Evolutionary conservation across 352 stramenopile species (phyloP).

Genomic region (Phytophthora nicotianae): DNA sequence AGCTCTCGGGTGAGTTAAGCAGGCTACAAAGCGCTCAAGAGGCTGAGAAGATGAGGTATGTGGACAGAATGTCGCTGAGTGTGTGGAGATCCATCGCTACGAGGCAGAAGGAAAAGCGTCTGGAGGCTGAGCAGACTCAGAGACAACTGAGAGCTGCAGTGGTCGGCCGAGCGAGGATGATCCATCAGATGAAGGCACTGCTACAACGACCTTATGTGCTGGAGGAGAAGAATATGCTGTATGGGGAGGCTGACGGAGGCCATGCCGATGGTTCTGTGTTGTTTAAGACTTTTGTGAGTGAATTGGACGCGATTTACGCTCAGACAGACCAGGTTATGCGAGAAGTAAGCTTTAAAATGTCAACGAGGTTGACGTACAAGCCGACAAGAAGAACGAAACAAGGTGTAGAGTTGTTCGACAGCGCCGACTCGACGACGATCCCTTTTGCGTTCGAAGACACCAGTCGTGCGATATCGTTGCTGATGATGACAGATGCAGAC

Average conservation of each 20-base stretch:
- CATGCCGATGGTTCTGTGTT: background rate
- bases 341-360: background rate
- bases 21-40: background rate
- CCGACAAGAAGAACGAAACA: background rate
- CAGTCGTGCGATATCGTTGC: slow-evolving; percentile 11
- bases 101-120: slow-evolving; percentile 3
- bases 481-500: slow-evolving; percentile 18
- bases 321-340: slow-evolving; percentile 1
- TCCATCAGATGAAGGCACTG: slow-evolving; percentile 3
- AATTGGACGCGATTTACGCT: slow-evolving; percentile 5
- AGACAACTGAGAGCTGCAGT: background rate
- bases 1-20: slow-evolving; percentile 6
- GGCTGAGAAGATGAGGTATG: background rate
- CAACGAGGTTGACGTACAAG: slow-evolving; percentile 2
- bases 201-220: background rate
- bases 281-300: background rate
- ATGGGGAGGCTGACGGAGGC: background rate
- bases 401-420: slow-evolving; percentile 15
- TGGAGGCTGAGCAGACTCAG: slow-evolving; percentile 5
- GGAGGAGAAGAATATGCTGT: background rate
- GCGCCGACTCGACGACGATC: slow-evolving; percentile 5
- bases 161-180: background rate
- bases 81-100: slow-evolving; percentile 6
- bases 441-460: slow-evolving; percentile 24
- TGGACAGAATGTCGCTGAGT: background rate